Percentiles rank a stretch among this genome's conserved stretches.
These are phyloP conservation scores for Bruguiera hainesii DNA, from an alignment of 441 rosid genomes.

Conservation along the genomic window DNA sequence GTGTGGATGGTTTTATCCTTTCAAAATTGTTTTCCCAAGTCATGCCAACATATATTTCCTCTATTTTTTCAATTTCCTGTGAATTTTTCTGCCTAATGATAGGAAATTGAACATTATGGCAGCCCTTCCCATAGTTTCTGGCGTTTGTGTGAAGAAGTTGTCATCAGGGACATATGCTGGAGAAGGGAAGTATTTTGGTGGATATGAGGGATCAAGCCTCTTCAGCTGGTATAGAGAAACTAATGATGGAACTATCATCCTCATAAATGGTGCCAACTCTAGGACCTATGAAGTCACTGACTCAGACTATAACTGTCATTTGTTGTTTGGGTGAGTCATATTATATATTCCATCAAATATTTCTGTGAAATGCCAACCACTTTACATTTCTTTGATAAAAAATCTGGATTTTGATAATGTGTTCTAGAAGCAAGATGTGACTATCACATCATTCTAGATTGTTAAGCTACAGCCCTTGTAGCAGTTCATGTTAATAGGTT, in stretches of 20 bases:
- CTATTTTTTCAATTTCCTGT: neutral
- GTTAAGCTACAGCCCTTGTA: constrained; percentile 3
- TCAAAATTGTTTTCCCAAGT: neutral
- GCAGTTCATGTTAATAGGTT: constrained; percentile 16
- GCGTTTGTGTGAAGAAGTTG: constrained; percentile 64
- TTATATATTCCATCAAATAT: constrained; percentile 10
- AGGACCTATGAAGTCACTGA: constrained; percentile 79
- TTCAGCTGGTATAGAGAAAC: constrained; percentile 94
- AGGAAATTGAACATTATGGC: constrained; percentile 32
- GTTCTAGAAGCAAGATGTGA: neutral
- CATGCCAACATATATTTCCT: neutral
- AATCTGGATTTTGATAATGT: neutral
- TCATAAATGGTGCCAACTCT: constrained; percentile 62
- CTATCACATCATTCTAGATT: neutral
- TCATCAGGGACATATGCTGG: constrained; percentile 68
- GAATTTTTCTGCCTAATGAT: constrained; percentile 16
- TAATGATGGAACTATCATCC: constrained; percentile 62
- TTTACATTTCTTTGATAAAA: neutral
- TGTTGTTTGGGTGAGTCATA: constrained; percentile 75
- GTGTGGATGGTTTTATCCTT: neutral
- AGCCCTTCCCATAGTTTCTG: constrained; percentile 72
- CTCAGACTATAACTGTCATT: constrained; percentile 72
- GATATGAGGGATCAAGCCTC: constrained; percentile 82
- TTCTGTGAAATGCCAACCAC: neutral
- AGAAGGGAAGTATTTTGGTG: constrained; percentile 95